These are phyloP conservation scores for Exophiala bonariae DNA, from an alignment of 2,329 filamentous ascomycete species.

Conservation along the genomic window DNA sequence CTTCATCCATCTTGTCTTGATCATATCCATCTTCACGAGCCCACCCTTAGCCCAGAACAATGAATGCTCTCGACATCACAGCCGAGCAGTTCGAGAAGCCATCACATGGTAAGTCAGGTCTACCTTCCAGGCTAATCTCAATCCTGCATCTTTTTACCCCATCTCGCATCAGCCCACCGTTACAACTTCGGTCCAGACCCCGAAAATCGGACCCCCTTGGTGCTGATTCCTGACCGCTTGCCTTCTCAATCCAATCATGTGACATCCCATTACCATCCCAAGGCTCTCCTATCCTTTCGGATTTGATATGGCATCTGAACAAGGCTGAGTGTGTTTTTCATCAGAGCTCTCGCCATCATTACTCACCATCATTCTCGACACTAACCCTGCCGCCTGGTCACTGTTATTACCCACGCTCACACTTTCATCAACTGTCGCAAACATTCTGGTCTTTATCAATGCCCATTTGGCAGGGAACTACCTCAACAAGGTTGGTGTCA, in stretches of 20 bases:
- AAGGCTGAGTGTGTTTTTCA: slow-evolving; percentile 8
- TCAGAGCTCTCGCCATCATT: slow-evolving; percentile 71
- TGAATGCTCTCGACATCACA: slow-evolving; percentile 67
- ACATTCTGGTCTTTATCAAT: slow-evolving; percentile 94
- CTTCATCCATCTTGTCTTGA: slow-evolving; percentile 1
- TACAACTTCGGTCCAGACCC: no score
- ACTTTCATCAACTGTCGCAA: slow-evolving; percentile 79
- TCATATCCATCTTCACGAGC: background rate
- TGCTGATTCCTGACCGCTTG: no score
- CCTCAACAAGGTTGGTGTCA: slow-evolving; percentile 85
- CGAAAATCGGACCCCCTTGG: slow-evolving; percentile 6
- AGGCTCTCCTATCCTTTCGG: no score
- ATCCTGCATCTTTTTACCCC: slow-evolving; percentile 3
- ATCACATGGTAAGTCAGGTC: slow-evolving; percentile 40
- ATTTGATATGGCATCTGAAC: background rate
- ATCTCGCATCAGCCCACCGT: slow-evolving; percentile 3
- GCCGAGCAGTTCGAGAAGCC: slow-evolving; percentile 51
- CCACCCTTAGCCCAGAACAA: slow-evolving; percentile 31
- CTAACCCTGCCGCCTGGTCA: slow-evolving; percentile 93
- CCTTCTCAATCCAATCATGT: slow-evolving; percentile 10
- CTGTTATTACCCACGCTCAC: slow-evolving; percentile 72
- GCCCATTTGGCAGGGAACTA: slow-evolving; percentile 93
- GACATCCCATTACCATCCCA: background rate
- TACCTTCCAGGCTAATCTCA: background rate
- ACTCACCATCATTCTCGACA: slow-evolving; percentile 88